Evolutionary conservation across 768 basidiomycete genomes (phyloP).

Genomic region (Pholiota molesta): DNA sequence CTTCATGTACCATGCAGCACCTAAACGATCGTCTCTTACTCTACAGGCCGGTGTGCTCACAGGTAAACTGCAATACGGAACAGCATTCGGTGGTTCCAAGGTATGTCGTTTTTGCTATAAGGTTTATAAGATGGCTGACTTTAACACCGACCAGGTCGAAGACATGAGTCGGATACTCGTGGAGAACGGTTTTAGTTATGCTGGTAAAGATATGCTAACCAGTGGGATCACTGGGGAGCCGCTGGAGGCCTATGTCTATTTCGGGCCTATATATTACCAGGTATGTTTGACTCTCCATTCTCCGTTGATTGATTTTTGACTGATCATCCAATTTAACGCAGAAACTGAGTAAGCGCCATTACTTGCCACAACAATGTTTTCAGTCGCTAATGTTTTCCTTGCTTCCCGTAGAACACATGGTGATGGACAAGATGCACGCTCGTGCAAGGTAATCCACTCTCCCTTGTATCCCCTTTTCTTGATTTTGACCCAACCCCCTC

Average conservation of each 20-base stretch:
- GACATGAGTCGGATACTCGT: slow-evolving; percentile 98
- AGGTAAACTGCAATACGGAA: slow-evolving; percentile 91
- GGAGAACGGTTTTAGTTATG: slow-evolving; percentile 95
- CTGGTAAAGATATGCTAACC: slow-evolving; percentile 99
- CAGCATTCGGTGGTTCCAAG: slow-evolving; percentile 98
- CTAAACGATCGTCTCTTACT: slow-evolving; percentile 14
- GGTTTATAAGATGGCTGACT: slow-evolving; percentile 9
- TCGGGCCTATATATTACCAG: slow-evolving; percentile 98
- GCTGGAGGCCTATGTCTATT: slow-evolving; percentile 96
- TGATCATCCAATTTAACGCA: slow-evolving; percentile 33
- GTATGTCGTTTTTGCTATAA: slow-evolving; percentile 37
- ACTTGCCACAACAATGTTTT: too few species aligned
- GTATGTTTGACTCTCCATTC: slow-evolving; percentile 39
- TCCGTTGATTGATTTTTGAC: slow-evolving; percentile 14
- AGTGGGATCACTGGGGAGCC: slow-evolving; percentile 98
- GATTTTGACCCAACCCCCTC: slow-evolving; percentile 9
- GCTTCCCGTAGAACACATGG: slow-evolving; percentile 84
- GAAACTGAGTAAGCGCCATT: slow-evolving; percentile 83
- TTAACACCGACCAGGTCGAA: slow-evolving; percentile 66
- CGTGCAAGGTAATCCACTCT: slow-evolving; percentile 73
- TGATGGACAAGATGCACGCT: slow-evolving; percentile 99
- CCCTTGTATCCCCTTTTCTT: not conserved
- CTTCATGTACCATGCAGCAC: not conserved
- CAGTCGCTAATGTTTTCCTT: not conserved
- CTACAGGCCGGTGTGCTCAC: slow-evolving; percentile 84